phyloP scores from a whole-genome alignment of 169 alveolate genomes.

The Plasmodium yoelii region DNA sequence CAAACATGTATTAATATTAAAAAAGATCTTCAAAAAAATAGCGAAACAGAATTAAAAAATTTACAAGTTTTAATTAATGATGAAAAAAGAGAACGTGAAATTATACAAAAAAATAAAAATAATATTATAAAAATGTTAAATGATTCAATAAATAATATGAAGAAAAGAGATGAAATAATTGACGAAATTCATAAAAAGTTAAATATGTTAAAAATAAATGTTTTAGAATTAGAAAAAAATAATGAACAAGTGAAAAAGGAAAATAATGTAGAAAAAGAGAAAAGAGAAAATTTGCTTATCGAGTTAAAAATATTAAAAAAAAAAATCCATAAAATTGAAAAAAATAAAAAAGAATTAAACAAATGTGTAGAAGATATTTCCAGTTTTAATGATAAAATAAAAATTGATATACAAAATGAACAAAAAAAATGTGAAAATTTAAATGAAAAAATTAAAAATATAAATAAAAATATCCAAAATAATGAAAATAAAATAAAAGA shows the following conservation, averaged over 20 bases:
- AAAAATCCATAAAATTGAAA: slow-evolving; percentile 4
- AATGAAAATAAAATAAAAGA: slow-evolving; percentile 37
- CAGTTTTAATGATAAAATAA: slow-evolving; percentile 6
- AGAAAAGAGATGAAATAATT: slow-evolving; percentile 64
- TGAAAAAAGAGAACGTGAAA: slow-evolving; percentile 2
- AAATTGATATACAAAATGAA: slow-evolving; percentile 35
- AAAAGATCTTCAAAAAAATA: slow-evolving; percentile 24
- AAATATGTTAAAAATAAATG: slow-evolving; percentile 17
- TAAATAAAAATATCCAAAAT: slow-evolving; percentile 18
- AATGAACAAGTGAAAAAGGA: slow-evolving; percentile 23
- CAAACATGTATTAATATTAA: slow-evolving; percentile 15
- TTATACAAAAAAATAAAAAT: slow-evolving; percentile 26
- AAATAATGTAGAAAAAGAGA: slow-evolving; percentile 18
- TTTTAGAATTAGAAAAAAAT: slow-evolving; percentile 22
- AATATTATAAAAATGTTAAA: slow-evolving; percentile 21
- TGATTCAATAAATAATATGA: slow-evolving; percentile 39
- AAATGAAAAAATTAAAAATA: slow-evolving; percentile 28
- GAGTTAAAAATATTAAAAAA: slow-evolving; percentile 35
- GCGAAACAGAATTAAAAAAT: slow-evolving; percentile 19
- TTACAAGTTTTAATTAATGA: slow-evolving; percentile 27
- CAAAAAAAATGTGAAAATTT: slow-evolving; percentile 7
- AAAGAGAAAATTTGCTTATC: slow-evolving; percentile 29
- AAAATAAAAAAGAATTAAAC: slow-evolving; percentile 1
- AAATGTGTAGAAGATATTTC: not conserved
- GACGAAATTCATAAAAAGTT: slow-evolving; percentile 43